Percentiles rank a stretch among this genome's conserved stretches.
Conservation (phyloP, 768 basidiomycete species). For the Multifurca ochricompacta region DNA sequence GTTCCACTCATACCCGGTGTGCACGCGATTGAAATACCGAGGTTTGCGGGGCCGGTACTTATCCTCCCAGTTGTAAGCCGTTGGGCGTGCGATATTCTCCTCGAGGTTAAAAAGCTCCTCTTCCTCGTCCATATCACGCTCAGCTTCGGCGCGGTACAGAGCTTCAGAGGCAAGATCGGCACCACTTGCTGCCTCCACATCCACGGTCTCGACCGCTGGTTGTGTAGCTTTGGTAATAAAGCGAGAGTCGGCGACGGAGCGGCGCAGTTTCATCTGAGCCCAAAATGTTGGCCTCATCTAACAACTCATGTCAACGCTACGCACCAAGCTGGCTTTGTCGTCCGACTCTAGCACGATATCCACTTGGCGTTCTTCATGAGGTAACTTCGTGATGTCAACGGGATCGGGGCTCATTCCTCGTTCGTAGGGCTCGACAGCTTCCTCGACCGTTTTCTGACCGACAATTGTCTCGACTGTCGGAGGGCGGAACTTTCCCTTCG, state of each 20-base stretch:
- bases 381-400: constrained; percentile 61
- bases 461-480: constrained; percentile 28
- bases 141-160: constrained; percentile 83
- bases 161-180: constrained; percentile 84
- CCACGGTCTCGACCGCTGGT: constrained; percentile 47
- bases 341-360: constrained; percentile 66
- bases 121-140: constrained; percentile 90
- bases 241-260: constrained; percentile 71
- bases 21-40: constrained; percentile 96
- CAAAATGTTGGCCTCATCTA: constrained; percentile 2
- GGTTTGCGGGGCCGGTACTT: constrained; percentile 97
- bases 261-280: constrained; percentile 72
- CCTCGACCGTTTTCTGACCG: constrained; percentile 34
- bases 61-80: constrained; percentile 96
- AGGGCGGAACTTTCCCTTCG: constrained; percentile 37
- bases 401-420: constrained; percentile 81
- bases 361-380: constrained; percentile 72
- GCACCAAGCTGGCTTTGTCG: constrained; percentile 51
- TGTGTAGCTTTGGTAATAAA: constrained; percentile 77
- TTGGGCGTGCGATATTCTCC: constrained; percentile 75
- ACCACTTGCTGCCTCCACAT: constrained; percentile 50
- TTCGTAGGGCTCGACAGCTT: constrained; percentile 73
- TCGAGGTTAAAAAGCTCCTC: constrained; percentile 94
- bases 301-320: constrained; percentile 3
- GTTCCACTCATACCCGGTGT: constrained; percentile 99